phyloP scores from a whole-genome alignment of 352 stramenopile species.

The Globisporangium lucens region DNA sequence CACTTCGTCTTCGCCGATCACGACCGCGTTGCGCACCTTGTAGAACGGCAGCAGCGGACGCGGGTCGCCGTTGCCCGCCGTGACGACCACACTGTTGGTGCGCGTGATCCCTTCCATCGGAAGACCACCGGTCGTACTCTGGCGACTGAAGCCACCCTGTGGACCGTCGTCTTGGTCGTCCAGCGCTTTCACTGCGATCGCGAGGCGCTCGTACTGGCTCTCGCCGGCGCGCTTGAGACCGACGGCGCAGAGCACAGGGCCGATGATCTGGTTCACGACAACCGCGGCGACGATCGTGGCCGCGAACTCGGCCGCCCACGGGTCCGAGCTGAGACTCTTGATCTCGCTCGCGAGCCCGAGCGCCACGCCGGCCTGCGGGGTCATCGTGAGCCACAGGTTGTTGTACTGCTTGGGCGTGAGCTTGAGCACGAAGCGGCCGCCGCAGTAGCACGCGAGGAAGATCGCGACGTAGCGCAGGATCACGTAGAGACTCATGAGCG shows the following conservation, averaged over 20 bases:
- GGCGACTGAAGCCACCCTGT: not conserved
- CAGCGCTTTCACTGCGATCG: not conserved
- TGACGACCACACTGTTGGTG: slow-evolving; percentile 21
- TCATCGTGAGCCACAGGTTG: slow-evolving; percentile 76
- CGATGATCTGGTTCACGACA: slow-evolving; percentile 73
- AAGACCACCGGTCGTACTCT: slow-evolving; percentile 17
- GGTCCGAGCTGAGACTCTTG: slow-evolving; percentile 38
- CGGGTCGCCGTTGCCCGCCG: slow-evolving; percentile 37
- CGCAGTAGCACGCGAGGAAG: slow-evolving; percentile 61
- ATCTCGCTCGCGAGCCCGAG: slow-evolving; percentile 62
- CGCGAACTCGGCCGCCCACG: slow-evolving; percentile 56
- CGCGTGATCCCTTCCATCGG: slow-evolving; percentile 9
- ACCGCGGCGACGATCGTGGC: slow-evolving; percentile 65
- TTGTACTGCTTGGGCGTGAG: slow-evolving; percentile 61
- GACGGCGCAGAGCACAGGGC: slow-evolving; percentile 56
- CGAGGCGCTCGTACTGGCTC: slow-evolving; percentile 30
- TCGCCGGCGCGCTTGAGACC: slow-evolving; percentile 53
- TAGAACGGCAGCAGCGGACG: slow-evolving; percentile 45
- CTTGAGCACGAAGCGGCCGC: slow-evolving; percentile 58
- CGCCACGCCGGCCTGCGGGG: slow-evolving; percentile 63
- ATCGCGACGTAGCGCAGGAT: slow-evolving; percentile 51
- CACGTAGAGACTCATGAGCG: slow-evolving; percentile 67
- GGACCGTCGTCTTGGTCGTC: not conserved
- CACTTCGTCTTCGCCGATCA: slow-evolving; percentile 60
- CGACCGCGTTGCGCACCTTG: slow-evolving; percentile 47